Base-by-base conservation (phyloP, 1,284 basidiomycete species). In the Irpex rosettiformis region DNA sequence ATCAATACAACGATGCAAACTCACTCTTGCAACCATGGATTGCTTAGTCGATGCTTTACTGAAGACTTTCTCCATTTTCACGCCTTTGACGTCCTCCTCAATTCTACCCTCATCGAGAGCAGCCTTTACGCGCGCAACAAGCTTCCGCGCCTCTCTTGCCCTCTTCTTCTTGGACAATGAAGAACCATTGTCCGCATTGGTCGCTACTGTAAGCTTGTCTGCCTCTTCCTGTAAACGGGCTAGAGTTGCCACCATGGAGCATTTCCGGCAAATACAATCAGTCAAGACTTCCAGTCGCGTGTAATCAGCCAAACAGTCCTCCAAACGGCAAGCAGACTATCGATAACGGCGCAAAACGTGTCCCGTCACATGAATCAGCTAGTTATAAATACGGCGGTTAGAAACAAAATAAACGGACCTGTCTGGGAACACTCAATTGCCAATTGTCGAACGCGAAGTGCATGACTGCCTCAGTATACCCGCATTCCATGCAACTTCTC, bases 391-490 rank as follows among this genome's bases (percentile, higher is more conserved):
- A 24, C 3, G 3, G 11, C 24, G 13, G 24, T n/a, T 51, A 22
- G 62, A 63, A 42, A 57, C 81, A 63, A 68, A 22, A 45, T 83
- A 18, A 5, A 58, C 57, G 81, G 56, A 75, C 73, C 58, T 80
- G 72, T 66, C 82, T 76, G n/a, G 91, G 92, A 13, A 94, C 74
- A 22, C 86, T 80, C 22, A 95, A 75, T 67, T 91, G 88, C 81
- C 91, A 85, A 66, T 86, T 93, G 69, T 94, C 91, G 61, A 93
- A 89, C 1, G 86, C 77, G 66, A 91, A 92, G 69, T 94, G 91
- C 83, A 93, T 89, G 51, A 94, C 91, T 1, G 92, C 93, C 67
- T 94, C 90, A 1, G 91, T 92, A 68, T 94, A 94, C 22, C 90
- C 91, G 67, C 93, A 94, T 53, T 85, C 79, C 45, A 89, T 78